Evolutionary conservation across 257 asterid species (phyloP), one percentile per base, ranked within the genome.

Genomic region (Gardenia jasminoides): DNA sequence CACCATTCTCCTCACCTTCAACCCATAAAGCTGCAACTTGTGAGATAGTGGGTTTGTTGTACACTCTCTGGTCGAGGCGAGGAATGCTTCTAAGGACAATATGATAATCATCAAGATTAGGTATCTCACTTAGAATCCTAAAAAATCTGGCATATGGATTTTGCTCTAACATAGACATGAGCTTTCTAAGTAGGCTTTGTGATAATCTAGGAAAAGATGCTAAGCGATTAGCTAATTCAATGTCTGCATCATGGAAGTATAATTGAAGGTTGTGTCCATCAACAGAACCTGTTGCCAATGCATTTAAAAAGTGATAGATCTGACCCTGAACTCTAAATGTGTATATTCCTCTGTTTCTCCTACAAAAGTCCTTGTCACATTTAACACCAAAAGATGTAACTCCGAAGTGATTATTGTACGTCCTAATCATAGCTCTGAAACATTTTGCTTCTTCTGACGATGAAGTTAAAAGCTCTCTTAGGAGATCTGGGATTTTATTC

Each of bases 11-110:
- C 22, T 26, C 30, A 7, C 28, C 33, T 5, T 79, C 44, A 3
- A 78, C 58, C 71, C 48, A 78, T 15, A 79, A 26, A 16, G 31
- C 6, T 10, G 7, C 52, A 8, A 79, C 77, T 30, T 79, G 13
- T 10, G 11, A 12, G 20, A 28, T 2, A 2, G 44, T 44, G 8
- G 77, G 77, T 7, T n/a, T 24, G 16, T 79, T 61, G 15, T 79
- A 79, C 1, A 71, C 48, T 6, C 77, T 3, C 28, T 59, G 44
- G 13, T 61, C 78, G 9, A 79, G 16, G 0, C 3, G 6, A 10
- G 17, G 44, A 4, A 58, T 24, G 0, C 2, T 30, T 13, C n/a
- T 28, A 6, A 79, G 5, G 36, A 17, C 1, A 24, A 71, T 70
- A 11, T 47, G 24, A 0, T 52, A 56, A 3, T 71, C 8, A 56